Evolutionary conservation across 305 asterid species (phyloP).

Genomic region (Withania somnifera): DNA sequence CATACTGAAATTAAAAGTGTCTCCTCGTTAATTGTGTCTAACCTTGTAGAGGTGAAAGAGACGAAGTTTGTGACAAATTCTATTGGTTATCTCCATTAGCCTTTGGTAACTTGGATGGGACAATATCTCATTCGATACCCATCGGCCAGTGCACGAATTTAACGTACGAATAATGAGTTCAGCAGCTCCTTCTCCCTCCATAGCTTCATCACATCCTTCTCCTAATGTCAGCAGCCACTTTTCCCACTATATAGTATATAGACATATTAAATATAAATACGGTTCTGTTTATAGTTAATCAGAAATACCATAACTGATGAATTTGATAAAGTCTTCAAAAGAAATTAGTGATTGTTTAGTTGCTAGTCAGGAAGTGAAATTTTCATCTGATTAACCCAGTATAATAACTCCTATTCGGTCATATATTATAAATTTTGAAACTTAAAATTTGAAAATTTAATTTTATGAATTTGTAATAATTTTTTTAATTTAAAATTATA

Average conservation of each 20-base stretch:
- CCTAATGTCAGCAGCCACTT: conserved; percentile 46
- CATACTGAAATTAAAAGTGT: not conserved
- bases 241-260: conserved; percentile 58
- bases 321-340: no score
- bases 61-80: conserved; percentile 31
- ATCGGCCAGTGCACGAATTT: conserved; percentile 18
- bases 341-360: no score
- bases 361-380: no score
- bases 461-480: no score
- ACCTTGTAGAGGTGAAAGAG: conserved; percentile 34
- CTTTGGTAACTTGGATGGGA: conserved; percentile 36
- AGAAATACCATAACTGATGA: no score
- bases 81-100: conserved; percentile 21
- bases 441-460: no score
- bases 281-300: no score
- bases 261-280: not conserved
- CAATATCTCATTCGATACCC: conserved; percentile 10
- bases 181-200: conserved; percentile 24
- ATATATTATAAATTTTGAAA: no score
- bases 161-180: conserved; percentile 46
- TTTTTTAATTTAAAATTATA: no score
- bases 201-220: conserved; percentile 10
- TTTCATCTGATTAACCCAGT: no score
- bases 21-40: no score
- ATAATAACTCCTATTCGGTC: no score